Evolutionary conservation across 805 yeast genomes (phyloP).

Genomic region (Starmerella tilneyi): DNA sequence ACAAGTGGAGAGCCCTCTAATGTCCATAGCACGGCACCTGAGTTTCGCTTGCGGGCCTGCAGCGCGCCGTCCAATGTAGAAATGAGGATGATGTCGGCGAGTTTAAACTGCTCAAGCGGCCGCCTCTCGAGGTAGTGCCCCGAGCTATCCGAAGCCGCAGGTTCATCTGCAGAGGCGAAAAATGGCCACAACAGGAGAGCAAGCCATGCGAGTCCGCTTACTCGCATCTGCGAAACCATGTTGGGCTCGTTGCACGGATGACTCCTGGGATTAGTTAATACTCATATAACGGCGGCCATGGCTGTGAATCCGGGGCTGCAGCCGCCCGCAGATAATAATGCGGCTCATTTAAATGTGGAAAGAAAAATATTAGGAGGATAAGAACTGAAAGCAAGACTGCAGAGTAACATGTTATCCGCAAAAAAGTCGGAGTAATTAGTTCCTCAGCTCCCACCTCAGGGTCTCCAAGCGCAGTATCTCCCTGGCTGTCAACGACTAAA

Average conservation of each 20-base stretch:
- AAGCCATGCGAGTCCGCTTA: background rate
- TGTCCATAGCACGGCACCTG: slow-evolving; percentile 72
- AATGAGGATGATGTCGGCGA: slow-evolving; percentile 53
- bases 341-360: too few species aligned
- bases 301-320: too few species aligned
- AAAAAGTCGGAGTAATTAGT: too few species aligned
- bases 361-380: too few species aligned
- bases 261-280: slow-evolving; percentile 3
- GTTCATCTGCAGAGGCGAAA: background rate
- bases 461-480: too few species aligned
- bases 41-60: slow-evolving; percentile 65
- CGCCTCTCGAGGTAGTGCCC: slow-evolving; percentile 17
- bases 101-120: slow-evolving; percentile 37
- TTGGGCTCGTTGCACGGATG: background rate
- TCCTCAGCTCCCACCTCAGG: too few species aligned
- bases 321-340: too few species aligned
- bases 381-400: too few species aligned
- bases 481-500: too few species aligned
- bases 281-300: background rate
- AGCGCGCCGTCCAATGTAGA: slow-evolving; percentile 81
- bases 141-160: background rate
- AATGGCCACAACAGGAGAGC: background rate
- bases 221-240: background rate
- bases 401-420: too few species aligned
- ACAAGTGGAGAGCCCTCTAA: slow-evolving; percentile 55